Conservation (phyloP, 805 yeast genomes). For the Metschnikowia drakensbergensis region DNA sequence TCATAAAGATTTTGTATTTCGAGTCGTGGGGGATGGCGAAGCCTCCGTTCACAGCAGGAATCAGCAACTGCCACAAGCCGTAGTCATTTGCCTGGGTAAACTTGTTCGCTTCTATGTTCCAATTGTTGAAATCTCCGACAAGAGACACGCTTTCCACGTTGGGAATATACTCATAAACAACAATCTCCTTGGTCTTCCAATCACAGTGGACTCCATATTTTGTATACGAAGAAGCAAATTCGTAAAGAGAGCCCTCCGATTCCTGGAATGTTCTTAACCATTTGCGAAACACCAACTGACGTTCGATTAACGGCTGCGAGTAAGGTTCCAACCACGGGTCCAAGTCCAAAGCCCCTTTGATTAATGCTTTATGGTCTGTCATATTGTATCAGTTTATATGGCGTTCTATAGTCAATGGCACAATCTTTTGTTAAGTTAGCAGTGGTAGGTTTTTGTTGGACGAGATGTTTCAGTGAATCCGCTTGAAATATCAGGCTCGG, state of each 20-base stretch:
- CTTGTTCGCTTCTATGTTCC: slow-evolving; percentile 60
- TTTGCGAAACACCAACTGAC: slow-evolving; percentile 62
- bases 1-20: slow-evolving; percentile 66
- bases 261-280: slow-evolving; percentile 56
- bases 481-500: not conserved
- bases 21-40: slow-evolving; percentile 80
- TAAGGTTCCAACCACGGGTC: slow-evolving; percentile 90
- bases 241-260: slow-evolving; percentile 53
- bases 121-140: slow-evolving; percentile 89
- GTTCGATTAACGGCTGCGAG: slow-evolving; percentile 58
- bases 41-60: slow-evolving; percentile 55
- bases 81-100: slow-evolving; percentile 55
- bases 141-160: slow-evolving; percentile 70
- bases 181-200: slow-evolving; percentile 47
- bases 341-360: slow-evolving; percentile 59
- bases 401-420: not conserved
- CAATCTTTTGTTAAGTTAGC: not conserved
- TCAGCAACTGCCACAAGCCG: slow-evolving; percentile 63
- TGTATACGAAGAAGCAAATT: slow-evolving; percentile 75
- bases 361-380: slow-evolving; percentile 10
- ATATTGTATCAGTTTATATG: not conserved
- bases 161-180: slow-evolving; percentile 85
- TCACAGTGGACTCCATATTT: slow-evolving; percentile 73
- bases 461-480: not conserved
- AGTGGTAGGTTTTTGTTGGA: not conserved